Evolutionary conservation across 2,329 filamentous ascomycete species (phyloP).

Genomic region (Cucurbitaria berberidis): DNA sequence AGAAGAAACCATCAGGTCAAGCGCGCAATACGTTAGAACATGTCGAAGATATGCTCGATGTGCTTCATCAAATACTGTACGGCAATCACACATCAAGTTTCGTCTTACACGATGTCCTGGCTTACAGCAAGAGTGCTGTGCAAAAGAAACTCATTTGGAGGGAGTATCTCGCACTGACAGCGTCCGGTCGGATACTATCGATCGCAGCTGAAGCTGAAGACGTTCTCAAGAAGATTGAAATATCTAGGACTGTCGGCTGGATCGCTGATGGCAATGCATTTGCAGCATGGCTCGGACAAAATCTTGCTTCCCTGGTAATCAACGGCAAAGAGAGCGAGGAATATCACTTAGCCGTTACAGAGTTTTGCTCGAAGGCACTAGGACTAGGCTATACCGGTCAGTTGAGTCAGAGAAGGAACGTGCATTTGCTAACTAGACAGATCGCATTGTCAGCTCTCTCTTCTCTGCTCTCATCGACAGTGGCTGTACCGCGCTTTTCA

Average conservation of each 20-base stretch:
- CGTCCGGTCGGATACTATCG: constrained; percentile 65
- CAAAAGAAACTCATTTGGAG: constrained; percentile 66
- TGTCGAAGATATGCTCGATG: constrained; percentile 51
- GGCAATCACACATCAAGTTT: constrained; percentile 50
- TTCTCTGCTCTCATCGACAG: constrained; percentile 17
- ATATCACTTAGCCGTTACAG: constrained; percentile 37
- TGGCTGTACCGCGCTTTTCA: constrained; percentile 28
- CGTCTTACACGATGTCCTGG: constrained; percentile 55
- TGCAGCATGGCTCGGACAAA: constrained; percentile 72
- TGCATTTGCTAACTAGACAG: constrained; percentile 18
- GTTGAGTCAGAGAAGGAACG: background rate
- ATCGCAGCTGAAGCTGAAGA: constrained; percentile 65
- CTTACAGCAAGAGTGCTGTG: constrained; percentile 48
- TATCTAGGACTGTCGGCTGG: constrained; percentile 58
- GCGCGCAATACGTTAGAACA: constrained; percentile 40
- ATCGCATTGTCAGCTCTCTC: constrained; percentile 30
- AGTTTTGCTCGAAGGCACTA: constrained; percentile 64
- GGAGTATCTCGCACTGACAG: constrained; percentile 65
- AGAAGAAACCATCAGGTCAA: constrained; percentile 43
- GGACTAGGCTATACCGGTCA: constrained; percentile 73
- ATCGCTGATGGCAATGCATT: constrained; percentile 69
- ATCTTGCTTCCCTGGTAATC: constrained; percentile 61
- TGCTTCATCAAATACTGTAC: constrained; percentile 53
- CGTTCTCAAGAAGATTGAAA: constrained; percentile 48
- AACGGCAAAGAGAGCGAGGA: constrained; percentile 44